These are phyloP conservation scores for Ceratobasidium sp. DNA, from an alignment of 1,284 basidiomycete species.

Conservation along the genomic window DNA sequence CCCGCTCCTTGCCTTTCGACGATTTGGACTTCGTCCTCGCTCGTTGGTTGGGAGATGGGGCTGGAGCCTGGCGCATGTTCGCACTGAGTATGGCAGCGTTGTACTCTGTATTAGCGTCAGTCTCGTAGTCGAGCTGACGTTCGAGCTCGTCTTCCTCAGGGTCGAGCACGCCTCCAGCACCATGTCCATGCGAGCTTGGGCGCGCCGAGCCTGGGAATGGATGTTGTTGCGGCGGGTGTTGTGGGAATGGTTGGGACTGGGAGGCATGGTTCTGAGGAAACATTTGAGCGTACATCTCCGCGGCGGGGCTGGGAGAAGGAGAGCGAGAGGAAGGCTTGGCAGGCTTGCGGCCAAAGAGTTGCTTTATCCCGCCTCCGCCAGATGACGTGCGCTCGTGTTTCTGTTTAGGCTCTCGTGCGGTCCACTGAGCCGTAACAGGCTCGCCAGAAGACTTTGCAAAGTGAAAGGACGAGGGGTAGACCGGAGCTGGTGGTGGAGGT, in stretches of 20 bases:
- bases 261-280: too few species aligned
- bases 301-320: conserved; percentile 5
- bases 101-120: conserved; percentile 39
- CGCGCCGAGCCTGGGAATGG: neutral
- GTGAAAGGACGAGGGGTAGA: conserved; percentile 13
- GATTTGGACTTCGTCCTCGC: neutral
- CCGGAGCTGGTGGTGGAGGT: too few species aligned
- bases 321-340: too few species aligned
- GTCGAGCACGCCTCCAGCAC: neutral
- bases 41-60: neutral
- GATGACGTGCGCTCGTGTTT: neutral
- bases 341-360: too few species aligned
- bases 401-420: neutral
- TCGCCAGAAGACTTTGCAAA: conserved; percentile 25
- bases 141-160: conserved; percentile 4
- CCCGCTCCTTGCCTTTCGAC: conserved; percentile 23
- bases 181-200: neutral
- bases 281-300: neutral
- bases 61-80: conserved; percentile 4
- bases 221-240: neutral
- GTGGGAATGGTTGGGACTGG: too few species aligned
- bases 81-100: conserved; percentile 35
- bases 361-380: too few species aligned
- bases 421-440: conserved; percentile 30
- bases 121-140: conserved; percentile 33